phyloP scores from a whole-genome alignment of 106 monocot species.

The Iris macrosiphon region DNA sequence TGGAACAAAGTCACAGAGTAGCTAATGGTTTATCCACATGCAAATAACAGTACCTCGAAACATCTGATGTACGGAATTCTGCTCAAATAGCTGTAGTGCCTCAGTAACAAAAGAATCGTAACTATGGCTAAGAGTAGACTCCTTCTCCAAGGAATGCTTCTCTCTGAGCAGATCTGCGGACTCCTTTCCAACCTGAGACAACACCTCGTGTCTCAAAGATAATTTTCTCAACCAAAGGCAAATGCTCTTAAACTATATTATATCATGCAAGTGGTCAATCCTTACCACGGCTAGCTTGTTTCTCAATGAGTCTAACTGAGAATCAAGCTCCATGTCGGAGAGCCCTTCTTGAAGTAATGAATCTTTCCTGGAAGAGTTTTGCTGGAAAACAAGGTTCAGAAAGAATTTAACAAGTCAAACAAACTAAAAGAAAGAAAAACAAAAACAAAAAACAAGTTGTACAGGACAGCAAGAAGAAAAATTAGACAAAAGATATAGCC shows the following conservation, averaged over 20 bases:
- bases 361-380: constrained; percentile 15
- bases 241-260: background rate
- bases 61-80: constrained; percentile 23
- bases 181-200: constrained; percentile 39
- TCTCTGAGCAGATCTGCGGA: constrained; percentile 39
- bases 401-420: background rate
- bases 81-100: constrained; percentile 26
- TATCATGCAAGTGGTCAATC: background rate
- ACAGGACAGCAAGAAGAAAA: background rate
- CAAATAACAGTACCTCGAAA: constrained; percentile 31
- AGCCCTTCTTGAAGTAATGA: constrained; percentile 22
- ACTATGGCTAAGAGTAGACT: constrained; percentile 17
- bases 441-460: background rate
- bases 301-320: constrained; percentile 55
- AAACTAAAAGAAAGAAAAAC: no score
- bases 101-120: constrained; percentile 32
- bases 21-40: background rate
- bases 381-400: constrained; percentile 12
- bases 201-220: background rate
- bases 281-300: constrained; percentile 56
- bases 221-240: background rate
- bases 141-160: constrained; percentile 43
- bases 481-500: background rate
- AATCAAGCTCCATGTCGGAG: constrained; percentile 37
- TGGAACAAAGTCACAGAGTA: background rate